Percentiles rank a stretch among this genome's conserved stretches.
These are phyloP conservation scores for Pseudogymnoascus sp. DNA, from an alignment of 2,329 filamentous ascomycete genomes.

Conservation along the genomic window DNA sequence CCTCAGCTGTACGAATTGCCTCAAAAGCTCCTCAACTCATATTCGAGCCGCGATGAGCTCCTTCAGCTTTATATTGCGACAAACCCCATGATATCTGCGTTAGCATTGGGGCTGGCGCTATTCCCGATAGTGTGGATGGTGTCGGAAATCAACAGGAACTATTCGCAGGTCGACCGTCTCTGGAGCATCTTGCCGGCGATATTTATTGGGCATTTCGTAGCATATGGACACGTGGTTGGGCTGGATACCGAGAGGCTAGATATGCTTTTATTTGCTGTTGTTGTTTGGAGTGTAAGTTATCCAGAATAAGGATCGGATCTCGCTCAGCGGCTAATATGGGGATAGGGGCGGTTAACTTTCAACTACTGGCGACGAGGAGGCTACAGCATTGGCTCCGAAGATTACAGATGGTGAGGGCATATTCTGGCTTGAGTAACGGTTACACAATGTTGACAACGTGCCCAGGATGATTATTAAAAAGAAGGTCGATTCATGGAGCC, in stretches of 20 bases:
- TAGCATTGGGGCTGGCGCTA: conserved; percentile 64
- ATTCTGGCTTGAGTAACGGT: neutral
- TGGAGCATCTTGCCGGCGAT: conserved; percentile 87
- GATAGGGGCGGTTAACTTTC: conserved; percentile 70
- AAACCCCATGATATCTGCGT: conserved; percentile 72
- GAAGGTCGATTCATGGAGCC: conserved; percentile 61
- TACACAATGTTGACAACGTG: neutral
- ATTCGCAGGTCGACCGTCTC: conserved; percentile 88
- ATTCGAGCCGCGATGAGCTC: conserved; percentile 52
- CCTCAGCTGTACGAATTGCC: conserved; percentile 64
- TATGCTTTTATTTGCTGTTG: conserved; percentile 59
- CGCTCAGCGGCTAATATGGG: conserved; percentile 10
- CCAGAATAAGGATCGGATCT: neutral
- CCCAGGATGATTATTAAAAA: conserved; percentile 8
- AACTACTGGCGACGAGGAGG: conserved; percentile 97
- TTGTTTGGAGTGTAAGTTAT: conserved; percentile 67
- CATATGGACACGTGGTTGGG: conserved; percentile 72
- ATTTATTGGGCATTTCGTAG: conserved; percentile 74
- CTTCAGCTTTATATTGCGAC: conserved; percentile 69
- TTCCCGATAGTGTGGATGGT: conserved; percentile 62
- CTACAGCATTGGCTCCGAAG: conserved; percentile 80
- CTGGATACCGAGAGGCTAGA: conserved; percentile 64
- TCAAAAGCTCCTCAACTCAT: conserved; percentile 49
- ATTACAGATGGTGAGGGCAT: conserved; percentile 68
- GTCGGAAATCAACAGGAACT: conserved; percentile 85